These are phyloP conservation scores for Geoglossum glabrum DNA, from an alignment of 495 filamentous ascomycete species.

Conservation along the genomic window DNA sequence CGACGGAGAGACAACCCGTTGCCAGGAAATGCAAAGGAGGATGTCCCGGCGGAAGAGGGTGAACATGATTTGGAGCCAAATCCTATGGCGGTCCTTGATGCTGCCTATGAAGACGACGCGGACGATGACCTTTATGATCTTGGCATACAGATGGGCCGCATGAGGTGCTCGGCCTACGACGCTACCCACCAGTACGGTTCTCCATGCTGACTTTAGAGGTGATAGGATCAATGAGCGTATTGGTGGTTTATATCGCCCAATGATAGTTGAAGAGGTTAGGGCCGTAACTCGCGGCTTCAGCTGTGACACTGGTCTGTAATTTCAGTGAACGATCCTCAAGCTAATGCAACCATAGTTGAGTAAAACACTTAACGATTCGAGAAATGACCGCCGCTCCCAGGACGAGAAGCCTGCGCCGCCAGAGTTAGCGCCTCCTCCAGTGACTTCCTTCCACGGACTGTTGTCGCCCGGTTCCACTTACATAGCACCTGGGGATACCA, in stretches of 20 bases:
- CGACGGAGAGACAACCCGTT: slow-evolving; percentile 3
- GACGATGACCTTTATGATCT: slow-evolving; percentile 49
- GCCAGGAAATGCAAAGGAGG: slow-evolving; percentile 16
- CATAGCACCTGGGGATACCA: slow-evolving; percentile 24
- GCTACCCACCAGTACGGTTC: neutral
- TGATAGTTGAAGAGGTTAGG: slow-evolving; percentile 43
- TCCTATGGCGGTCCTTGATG: slow-evolving; percentile 35
- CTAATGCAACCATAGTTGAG: slow-evolving; percentile 1
- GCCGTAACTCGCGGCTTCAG: neutral
- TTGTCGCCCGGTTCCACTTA: slow-evolving; percentile 31
- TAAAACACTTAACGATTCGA: slow-evolving; percentile 5
- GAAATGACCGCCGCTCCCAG: slow-evolving; percentile 2
- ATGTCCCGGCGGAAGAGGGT: slow-evolving; percentile 25
- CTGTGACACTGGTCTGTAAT: neutral
- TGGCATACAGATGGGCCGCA: slow-evolving; percentile 45
- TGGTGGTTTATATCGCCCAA: slow-evolving; percentile 32
- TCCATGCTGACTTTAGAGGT: neutral
- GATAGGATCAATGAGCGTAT: slow-evolving; percentile 53
- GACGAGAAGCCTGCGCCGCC: slow-evolving; percentile 4
- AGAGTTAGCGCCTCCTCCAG: slow-evolving; percentile 1
- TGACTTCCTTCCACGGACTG: slow-evolving; percentile 4
- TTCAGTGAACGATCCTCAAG: neutral
- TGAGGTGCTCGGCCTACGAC: neutral
- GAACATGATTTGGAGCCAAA: slow-evolving; percentile 29
- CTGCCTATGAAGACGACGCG: slow-evolving; percentile 36